These are phyloP conservation scores for Brasilioporus rufonigricans DNA, from an alignment of 768 basidiomycete species.

Conservation along the genomic window DNA sequence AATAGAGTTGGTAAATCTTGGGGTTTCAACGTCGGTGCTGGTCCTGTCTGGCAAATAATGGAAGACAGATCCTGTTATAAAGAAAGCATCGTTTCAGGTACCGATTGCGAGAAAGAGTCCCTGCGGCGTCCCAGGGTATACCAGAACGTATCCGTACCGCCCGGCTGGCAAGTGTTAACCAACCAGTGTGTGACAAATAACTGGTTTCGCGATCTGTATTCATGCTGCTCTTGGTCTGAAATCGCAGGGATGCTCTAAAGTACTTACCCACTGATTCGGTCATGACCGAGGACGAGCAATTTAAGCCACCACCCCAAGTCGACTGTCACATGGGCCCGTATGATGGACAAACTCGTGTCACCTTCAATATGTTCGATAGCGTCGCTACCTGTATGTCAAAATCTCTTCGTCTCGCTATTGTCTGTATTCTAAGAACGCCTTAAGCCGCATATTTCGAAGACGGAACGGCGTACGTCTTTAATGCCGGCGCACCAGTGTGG, in stretches of 20 bases:
- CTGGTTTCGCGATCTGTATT: conserved; percentile 3
- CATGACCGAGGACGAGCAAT: conserved; percentile 49
- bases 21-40: conserved; percentile 72
- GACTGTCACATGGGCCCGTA: conserved; percentile 68
- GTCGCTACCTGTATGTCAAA: conserved; percentile 59
- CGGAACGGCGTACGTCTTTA: conserved; percentile 69
- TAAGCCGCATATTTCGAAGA: conserved; percentile 60
- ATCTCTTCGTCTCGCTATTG: conserved; percentile 9
- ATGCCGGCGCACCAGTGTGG: conserved; percentile 88
- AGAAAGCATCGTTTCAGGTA: conserved; percentile 42
- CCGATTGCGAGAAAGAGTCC: conserved; percentile 41
- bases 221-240: conserved; percentile 1
- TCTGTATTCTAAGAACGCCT: background rate
- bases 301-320: conserved; percentile 52
- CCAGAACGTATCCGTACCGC: conserved; percentile 38
- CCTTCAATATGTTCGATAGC: conserved; percentile 55
- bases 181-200: conserved; percentile 43
- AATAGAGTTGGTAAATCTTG: conserved; percentile 64
- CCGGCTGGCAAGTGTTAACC: conserved; percentile 46
- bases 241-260: conserved; percentile 48
- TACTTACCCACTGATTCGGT: conserved; percentile 59
- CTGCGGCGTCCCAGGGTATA: conserved; percentile 62
- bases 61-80: conserved; percentile 82
- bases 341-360: conserved; percentile 46
- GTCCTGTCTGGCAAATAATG: conserved; percentile 74